These are phyloP conservation scores for Aurifilum marmelostoma DNA, from an alignment of 2,329 filamentous ascomycete genomes.

Conservation along the genomic window DNA sequence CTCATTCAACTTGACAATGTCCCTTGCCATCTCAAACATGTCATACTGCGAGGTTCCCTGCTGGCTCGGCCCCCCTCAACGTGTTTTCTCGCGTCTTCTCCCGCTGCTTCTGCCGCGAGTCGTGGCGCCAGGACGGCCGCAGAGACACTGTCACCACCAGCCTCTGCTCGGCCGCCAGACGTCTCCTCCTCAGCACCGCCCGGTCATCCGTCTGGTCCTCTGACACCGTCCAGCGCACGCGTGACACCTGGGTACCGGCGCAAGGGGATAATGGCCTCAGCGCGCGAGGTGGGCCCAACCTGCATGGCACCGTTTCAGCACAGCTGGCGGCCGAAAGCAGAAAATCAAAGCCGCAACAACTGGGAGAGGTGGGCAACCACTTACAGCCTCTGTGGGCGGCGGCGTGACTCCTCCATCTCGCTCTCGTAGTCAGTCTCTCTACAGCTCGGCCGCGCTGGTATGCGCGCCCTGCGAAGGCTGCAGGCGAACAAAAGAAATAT, in stretches of 20 bases:
- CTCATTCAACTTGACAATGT: too few relatives aligned
- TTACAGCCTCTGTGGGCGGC: background rate
- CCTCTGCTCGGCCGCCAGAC: background rate
- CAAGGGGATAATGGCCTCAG: background rate
- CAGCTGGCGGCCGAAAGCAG: too few relatives aligned
- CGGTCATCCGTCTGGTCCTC: constrained; percentile 1
- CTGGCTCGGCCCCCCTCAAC: too few relatives aligned
- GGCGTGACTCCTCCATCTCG: background rate
- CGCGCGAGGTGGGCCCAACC: too few relatives aligned
- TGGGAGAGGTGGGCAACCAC: too few relatives aligned
- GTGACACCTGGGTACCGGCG: background rate
- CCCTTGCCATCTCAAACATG: too few relatives aligned
- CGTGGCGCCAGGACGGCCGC: background rate
- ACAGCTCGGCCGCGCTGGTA: background rate
- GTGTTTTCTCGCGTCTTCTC: too few relatives aligned
- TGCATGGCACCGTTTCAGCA: too few relatives aligned
- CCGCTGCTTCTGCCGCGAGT: background rate
- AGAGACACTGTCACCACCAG: background rate
- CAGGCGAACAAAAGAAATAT: too few relatives aligned
- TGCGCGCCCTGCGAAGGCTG: too few relatives aligned
- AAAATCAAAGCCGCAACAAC: too few relatives aligned
- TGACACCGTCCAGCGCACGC: background rate
- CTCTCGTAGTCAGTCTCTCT: background rate
- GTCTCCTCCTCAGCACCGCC: background rate
- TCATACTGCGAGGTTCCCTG: too few relatives aligned